These are phyloP conservation scores for Penicillium sp. DNA, from an alignment of 2,329 filamentous ascomycete genomes.

Conservation along the genomic window DNA sequence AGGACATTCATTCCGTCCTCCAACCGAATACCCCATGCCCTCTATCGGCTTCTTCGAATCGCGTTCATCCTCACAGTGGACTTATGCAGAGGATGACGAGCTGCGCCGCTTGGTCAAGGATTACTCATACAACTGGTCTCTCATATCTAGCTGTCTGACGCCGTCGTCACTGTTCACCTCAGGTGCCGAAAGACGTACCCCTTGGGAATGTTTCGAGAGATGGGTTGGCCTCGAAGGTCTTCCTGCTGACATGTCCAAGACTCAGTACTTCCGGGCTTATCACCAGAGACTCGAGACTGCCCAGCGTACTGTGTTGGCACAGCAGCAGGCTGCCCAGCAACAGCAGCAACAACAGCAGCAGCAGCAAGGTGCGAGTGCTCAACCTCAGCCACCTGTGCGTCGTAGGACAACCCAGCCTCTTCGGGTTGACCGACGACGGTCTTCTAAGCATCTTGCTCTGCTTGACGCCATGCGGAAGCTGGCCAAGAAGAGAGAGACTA, in stretches of 20 bases:
- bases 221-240: constrained; percentile 92
- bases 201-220: constrained; percentile 98
- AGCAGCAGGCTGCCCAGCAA: constrained; percentile 54
- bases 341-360: constrained; percentile 57
- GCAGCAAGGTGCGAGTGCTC: constrained; percentile 51
- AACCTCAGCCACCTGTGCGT: constrained; percentile 57
- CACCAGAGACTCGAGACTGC: constrained; percentile 64
- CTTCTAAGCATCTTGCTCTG: constrained; percentile 82
- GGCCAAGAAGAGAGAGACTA: constrained; percentile 88
- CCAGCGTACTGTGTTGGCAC: constrained; percentile 59
- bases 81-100: constrained; percentile 85
- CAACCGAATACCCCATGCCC: constrained; percentile 89
- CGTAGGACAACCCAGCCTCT: constrained; percentile 74
- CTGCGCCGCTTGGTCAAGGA: constrained; percentile 81
- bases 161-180: constrained; percentile 77
- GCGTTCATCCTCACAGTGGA: constrained; percentile 87
- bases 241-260: constrained; percentile 91
- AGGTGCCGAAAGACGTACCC: constrained; percentile 83
- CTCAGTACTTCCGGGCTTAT: constrained; percentile 85
- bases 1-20: constrained; percentile 88
- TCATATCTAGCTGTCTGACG: constrained; percentile 80
- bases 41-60: constrained; percentile 87
- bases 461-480: constrained; percentile 95
- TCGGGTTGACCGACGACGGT: constrained; percentile 81
- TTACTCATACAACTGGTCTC: constrained; percentile 96